Conservation (phyloP, 2,329 filamentous ascomycete species). For the Fusarium armeniacum region DNA sequence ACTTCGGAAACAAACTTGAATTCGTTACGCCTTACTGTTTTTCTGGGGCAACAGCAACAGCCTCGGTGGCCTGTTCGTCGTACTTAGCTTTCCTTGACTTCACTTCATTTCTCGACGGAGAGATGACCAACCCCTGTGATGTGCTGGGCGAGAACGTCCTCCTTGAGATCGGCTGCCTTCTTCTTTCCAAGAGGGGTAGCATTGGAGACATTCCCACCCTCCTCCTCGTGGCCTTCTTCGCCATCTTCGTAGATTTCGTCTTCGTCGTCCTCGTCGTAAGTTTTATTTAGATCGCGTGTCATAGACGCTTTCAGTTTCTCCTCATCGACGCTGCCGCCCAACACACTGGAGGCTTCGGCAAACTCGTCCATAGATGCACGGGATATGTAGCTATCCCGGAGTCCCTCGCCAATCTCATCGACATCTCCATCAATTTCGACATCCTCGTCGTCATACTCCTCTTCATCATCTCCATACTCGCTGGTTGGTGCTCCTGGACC, state of each 20-base stretch:
- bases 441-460: conserved; percentile 61
- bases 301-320: conserved; percentile 59
- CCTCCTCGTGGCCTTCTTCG: conserved; percentile 39
- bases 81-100: conserved; percentile 54
- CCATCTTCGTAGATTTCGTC: conserved; percentile 57
- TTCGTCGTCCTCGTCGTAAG: conserved; percentile 56
- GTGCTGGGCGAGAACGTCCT: conserved; percentile 68
- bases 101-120: conserved; percentile 59
- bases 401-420: conserved; percentile 57
- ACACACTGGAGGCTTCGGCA: conserved; percentile 59
- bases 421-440: conserved; percentile 60
- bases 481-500: conserved; percentile 66
- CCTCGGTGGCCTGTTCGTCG: conserved; percentile 38
- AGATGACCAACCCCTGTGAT: conserved; percentile 72
- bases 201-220: conserved; percentile 30
- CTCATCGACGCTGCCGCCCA: conserved; percentile 62
- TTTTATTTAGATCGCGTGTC: conserved; percentile 59
- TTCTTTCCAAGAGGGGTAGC: conserved; percentile 8
- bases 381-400: conserved; percentile 52
- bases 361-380: conserved; percentile 56
- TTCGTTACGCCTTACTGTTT: conserved; percentile 37
- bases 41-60: conserved; percentile 28
- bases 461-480: conserved; percentile 61
- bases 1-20: conserved; percentile 16
- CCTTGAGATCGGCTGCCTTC: conserved; percentile 49